Evolutionary conservation across 2,329 filamentous ascomycete genomes (phyloP).

Genomic region (Graphiopsis chlorocephala): DNA sequence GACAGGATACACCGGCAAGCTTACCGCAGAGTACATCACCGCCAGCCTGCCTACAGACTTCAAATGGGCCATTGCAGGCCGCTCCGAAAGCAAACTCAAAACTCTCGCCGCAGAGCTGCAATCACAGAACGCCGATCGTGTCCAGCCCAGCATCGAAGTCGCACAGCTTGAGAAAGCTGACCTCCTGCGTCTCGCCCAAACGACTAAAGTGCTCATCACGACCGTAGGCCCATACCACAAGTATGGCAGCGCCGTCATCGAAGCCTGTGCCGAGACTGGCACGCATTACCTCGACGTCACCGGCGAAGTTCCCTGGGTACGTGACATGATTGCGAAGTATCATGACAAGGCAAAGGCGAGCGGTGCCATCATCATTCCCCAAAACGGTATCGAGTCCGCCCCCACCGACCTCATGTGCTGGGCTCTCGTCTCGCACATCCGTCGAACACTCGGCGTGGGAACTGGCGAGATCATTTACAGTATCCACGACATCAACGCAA

Average conservation of each 20-base stretch:
- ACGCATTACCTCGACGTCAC: constrained; percentile 68
- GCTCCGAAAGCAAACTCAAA: constrained; percentile 73
- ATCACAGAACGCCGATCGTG: constrained; percentile 64
- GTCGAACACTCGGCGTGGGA: constrained; percentile 49
- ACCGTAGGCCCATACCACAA: constrained; percentile 63
- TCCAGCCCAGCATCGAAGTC: constrained; percentile 61
- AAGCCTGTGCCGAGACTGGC: constrained; percentile 62
- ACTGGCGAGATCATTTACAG: constrained; percentile 52
- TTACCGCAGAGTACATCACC: constrained; percentile 72
- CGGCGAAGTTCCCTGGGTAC: constrained; percentile 63
- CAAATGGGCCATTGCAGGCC: constrained; percentile 85
- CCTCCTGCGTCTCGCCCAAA: constrained; percentile 51
- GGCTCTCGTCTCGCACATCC: constrained; percentile 53
- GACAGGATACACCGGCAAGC: constrained; percentile 79
- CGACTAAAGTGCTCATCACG: constrained; percentile 58
- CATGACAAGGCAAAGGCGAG: constrained; percentile 58
- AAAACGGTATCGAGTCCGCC: constrained; percentile 60
- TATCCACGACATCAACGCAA: constrained; percentile 54
- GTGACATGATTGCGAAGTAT: constrained; percentile 61
- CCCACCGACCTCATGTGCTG: constrained; percentile 57
- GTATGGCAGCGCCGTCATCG: constrained; percentile 63
- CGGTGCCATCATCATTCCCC: constrained; percentile 61
- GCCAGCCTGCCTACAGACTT: constrained; percentile 69
- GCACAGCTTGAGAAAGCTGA: constrained; percentile 50
- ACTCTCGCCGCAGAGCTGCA: constrained; percentile 65